These are phyloP conservation scores for Xylariales sp. DNA, from an alignment of 2,329 filamentous ascomycete species.

Conservation along the genomic window DNA sequence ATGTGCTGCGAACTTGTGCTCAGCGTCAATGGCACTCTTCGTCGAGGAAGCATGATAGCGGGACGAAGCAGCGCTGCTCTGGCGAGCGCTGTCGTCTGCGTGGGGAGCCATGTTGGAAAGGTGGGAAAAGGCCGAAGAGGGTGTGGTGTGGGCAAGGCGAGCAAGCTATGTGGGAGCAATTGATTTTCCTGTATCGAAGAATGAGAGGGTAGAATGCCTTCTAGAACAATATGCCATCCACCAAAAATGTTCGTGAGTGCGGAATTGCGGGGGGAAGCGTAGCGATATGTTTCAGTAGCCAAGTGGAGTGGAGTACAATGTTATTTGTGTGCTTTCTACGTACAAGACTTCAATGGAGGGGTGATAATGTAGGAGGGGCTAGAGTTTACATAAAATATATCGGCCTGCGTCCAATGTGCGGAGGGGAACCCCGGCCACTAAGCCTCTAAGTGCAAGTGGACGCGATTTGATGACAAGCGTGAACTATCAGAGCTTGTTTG, in stretches of 20 bases:
- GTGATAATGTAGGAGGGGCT: constrained; percentile 13
- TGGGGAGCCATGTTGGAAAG: constrained; percentile 51
- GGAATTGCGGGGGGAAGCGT: background rate
- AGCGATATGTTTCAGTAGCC: background rate
- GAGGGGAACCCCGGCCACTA: constrained; percentile 29
- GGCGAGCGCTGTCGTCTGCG: constrained; percentile 37
- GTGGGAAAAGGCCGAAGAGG: background rate
- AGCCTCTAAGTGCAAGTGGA: constrained; percentile 56
- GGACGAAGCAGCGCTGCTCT: constrained; percentile 29
- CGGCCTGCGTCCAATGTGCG: constrained; percentile 2
- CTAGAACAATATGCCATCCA: constrained; percentile 4
- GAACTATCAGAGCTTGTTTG: constrained; percentile 3
- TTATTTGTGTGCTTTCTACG: no score
- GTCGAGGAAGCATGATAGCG: constrained; percentile 75
- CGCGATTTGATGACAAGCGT: constrained; percentile 24
- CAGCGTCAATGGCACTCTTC: constrained; percentile 70
- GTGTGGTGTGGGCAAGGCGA: background rate
- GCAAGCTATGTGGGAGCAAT: background rate
- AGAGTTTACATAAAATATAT: constrained; percentile 12
- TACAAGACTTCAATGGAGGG: constrained; percentile 1
- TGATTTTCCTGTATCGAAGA: constrained; percentile 1
- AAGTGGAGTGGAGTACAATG: no score
- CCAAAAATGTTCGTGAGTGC: background rate
- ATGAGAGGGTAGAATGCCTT: constrained; percentile 4
- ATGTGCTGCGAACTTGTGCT: constrained; percentile 86